Conservation (phyloP, 179 eudicot species). For the Silene noctiflora region DNA sequence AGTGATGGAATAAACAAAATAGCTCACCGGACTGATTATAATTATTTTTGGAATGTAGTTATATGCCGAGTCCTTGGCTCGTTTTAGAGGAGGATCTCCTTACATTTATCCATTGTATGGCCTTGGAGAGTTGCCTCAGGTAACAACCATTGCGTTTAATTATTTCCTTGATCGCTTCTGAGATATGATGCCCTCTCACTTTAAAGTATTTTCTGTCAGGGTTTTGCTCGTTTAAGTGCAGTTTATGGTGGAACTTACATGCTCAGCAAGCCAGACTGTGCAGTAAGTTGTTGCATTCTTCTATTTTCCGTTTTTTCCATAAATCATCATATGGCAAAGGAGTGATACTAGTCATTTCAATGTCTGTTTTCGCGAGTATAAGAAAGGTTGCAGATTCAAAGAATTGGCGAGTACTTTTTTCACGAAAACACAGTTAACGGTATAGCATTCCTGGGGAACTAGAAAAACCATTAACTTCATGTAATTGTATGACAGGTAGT, state of each 20-base stretch:
- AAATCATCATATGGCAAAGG: not conserved
- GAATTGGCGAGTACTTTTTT: not conserved
- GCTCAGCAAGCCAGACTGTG: constrained; percentile 80
- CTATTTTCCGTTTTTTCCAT: not conserved
- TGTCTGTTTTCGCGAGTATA: not conserved
- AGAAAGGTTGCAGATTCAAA: not conserved
- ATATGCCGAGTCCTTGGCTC: constrained; percentile 80
- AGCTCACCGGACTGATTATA: no score
- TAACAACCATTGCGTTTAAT: constrained; percentile 6
- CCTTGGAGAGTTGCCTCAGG: constrained; percentile 90
- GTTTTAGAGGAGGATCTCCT: constrained; percentile 78
- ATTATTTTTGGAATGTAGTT: constrained; percentile 47
- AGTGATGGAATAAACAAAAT: no score
- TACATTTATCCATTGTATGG: constrained; percentile 84
- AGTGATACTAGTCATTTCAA: no score
- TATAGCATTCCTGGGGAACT: no score
- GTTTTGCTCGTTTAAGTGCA: constrained; percentile 85
- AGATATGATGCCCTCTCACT: not conserved
- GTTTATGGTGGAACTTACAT: constrained; percentile 93
- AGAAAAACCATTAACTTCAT: no score
- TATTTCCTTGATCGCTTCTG: not conserved
- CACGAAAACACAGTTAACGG: no score
- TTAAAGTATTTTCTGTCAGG: constrained; percentile 39
- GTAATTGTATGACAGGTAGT: constrained; percentile 43
- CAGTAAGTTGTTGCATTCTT: constrained; percentile 36